Base-by-base conservation (phyloP, 305 asterid species). In the Salvia sclarea region DNA sequence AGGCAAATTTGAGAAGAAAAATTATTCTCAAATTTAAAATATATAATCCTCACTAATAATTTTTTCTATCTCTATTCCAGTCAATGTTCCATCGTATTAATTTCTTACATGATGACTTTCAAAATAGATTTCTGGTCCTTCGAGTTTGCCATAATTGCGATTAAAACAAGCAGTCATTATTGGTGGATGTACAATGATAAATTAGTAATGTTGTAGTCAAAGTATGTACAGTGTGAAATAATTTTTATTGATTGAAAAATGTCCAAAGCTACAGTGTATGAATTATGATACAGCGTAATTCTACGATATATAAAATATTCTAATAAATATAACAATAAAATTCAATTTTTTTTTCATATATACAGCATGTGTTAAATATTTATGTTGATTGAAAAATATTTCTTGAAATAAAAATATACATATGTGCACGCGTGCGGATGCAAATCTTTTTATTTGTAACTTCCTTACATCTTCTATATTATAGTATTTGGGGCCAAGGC, bases 201-300 rank as follows among this genome's bases (percentile, higher is more conserved):
- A 21, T 54, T 12, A 53, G 22, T 52, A 52, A 52, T n/a, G n/a
- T n/a, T 53, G 3, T 14, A 52, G 58, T 50, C 58, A 52, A 52
- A 22, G 35, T 21, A 12, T 18, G 38, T 13, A 53, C 60, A 24
- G n/a, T 4, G 11, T 38, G n/a, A n/a, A n/a, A n/a, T n/a, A n/a
- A n/a, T n/a, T n/a, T n/a, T n/a, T n/a, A n/a, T n/a, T n/a, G n/a
- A n/a, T n/a, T n/a, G n/a, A n/a, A n/a, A n/a, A n/a, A n/a, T n/a
- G n/a, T n/a, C n/a, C n/a, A n/a, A n/a, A n/a, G n/a, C n/a, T n/a
- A n/a, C n/a, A n/a, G n/a, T n/a, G n/a, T n/a, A n/a, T n/a, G n/a
- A n/a, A n/a, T 38, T n/a, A 38, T 38, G 44, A 37, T 37, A 37
- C 43, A 37, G 43, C 43, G 43, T 37, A 37, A 0, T 10, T 6